These are phyloP conservation scores for Russula lepida DNA, from an alignment of 768 basidiomycete species.

Conservation along the genomic window DNA sequence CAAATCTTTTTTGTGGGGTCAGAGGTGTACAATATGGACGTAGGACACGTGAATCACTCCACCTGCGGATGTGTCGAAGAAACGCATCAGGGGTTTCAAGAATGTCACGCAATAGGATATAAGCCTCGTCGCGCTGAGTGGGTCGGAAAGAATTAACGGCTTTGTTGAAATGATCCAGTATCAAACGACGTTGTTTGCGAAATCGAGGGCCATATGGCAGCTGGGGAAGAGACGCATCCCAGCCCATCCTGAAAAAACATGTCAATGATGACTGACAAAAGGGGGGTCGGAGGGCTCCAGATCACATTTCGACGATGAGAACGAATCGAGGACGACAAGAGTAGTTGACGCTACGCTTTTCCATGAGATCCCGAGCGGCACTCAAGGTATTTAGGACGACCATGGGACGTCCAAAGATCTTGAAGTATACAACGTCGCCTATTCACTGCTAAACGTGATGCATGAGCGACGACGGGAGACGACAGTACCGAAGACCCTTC, in stretches of 20 bases:
- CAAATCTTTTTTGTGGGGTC: slow-evolving; percentile 22
- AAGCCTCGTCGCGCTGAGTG: slow-evolving; percentile 25
- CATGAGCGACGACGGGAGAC: background rate
- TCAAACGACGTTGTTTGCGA: slow-evolving; percentile 26
- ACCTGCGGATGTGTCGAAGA: slow-evolving; percentile 25
- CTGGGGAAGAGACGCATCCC: slow-evolving; percentile 17
- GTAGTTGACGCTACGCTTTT: slow-evolving; percentile 28
- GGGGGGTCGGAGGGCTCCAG: background rate
- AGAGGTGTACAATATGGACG: background rate
- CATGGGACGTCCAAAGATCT: slow-evolving; percentile 25
- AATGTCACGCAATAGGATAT: slow-evolving; percentile 24
- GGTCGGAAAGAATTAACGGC: slow-evolving; percentile 20
- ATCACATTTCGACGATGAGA: slow-evolving; percentile 26
- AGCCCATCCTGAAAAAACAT: slow-evolving; percentile 18
- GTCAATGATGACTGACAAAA: background rate
- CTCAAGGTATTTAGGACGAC: slow-evolving; percentile 29
- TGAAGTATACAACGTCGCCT: slow-evolving; percentile 30
- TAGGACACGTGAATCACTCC: background rate
- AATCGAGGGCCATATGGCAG: slow-evolving; percentile 26
- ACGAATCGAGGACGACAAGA: slow-evolving; percentile 29
- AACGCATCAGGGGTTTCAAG: slow-evolving; percentile 25
- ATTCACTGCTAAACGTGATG: background rate
- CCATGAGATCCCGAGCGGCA: slow-evolving; percentile 30
- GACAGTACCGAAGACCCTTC: slow-evolving; percentile 25
- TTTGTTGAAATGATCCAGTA: slow-evolving; percentile 24